Conservation (phyloP, 2,329 filamentous ascomycete species). For the Chalaropsis ovoidea region DNA sequence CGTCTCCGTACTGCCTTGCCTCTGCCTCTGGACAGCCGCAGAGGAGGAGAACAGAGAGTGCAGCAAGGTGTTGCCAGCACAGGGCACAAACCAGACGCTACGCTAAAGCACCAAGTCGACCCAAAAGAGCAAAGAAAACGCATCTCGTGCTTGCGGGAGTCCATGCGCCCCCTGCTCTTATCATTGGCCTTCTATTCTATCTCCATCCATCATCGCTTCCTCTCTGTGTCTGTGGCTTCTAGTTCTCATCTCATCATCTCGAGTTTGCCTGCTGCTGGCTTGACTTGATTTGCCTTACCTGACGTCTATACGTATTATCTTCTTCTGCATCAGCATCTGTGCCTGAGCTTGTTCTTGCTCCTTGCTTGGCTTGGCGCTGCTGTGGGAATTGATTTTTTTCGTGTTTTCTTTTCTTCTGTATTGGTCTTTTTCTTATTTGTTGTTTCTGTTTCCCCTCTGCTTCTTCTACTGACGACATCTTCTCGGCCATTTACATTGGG, state of each 20-base stretch:
- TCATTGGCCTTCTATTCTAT: constrained; percentile 6
- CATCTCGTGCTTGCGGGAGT: constrained; percentile 23
- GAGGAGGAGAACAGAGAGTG: background rate
- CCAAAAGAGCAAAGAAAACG: constrained; percentile 23
- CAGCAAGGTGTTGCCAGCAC: constrained; percentile 1
- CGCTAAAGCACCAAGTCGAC: constrained; percentile 13
- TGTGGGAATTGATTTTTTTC: background rate
- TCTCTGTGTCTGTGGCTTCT: background rate
- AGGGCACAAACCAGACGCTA: constrained; percentile 13
- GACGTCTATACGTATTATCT: constrained; percentile 9
- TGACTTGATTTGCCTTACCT: background rate
- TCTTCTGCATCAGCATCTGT: background rate
- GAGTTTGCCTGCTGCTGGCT: background rate
- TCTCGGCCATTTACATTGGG: background rate
- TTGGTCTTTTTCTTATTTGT: background rate
- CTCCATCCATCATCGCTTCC: background rate
- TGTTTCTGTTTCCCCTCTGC: background rate
- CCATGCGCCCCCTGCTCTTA: constrained; percentile 17
- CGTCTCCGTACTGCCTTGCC: background rate
- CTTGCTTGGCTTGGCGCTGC: background rate
- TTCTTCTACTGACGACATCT: background rate
- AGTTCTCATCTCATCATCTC: constrained; percentile 1
- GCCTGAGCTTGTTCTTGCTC: constrained; percentile 8
- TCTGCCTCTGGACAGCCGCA: background rate
- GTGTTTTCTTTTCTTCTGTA: background rate